Percentiles rank a stretch among this genome's conserved stretches.
Evolutionary conservation across 2,329 filamentous ascomycete species (phyloP).

Genomic region (Botrytis pseudocinerea): DNA sequence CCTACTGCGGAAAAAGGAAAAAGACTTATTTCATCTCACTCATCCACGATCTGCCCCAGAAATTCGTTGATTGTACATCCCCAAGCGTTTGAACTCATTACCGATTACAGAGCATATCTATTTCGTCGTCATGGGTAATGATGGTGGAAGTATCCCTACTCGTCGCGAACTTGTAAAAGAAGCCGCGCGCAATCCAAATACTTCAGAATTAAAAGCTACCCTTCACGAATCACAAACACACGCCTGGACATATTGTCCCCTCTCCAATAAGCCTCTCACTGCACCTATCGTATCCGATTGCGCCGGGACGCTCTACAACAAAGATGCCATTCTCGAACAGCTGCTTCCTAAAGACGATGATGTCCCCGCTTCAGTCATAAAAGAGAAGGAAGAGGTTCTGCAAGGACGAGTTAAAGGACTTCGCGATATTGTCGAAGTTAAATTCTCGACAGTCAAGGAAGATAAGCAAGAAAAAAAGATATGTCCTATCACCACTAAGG

Average conservation of each 20-base stretch:
- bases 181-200: conserved; percentile 77
- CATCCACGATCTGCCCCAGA: neutral
- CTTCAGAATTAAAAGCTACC: conserved; percentile 85
- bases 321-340: conserved; percentile 79
- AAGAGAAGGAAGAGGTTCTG: conserved; percentile 62
- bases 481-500: conserved; percentile 86
- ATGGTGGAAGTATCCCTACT: conserved; percentile 94
- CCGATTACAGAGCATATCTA: neutral
- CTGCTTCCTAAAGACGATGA: conserved; percentile 57
- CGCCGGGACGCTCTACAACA: conserved; percentile 86
- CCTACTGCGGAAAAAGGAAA: neutral
- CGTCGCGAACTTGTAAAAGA: conserved; percentile 95
- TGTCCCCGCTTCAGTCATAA: conserved; percentile 43
- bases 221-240: conserved; percentile 83
- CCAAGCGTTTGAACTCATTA: neutral
- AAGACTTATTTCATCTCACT: neutral
- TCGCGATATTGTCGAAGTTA: conserved; percentile 83
- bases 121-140: conserved; percentile 76
- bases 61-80: neutral
- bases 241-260: conserved; percentile 81
- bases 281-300: conserved; percentile 77
- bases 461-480: conserved; percentile 62
- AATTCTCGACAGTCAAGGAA: conserved; percentile 58
- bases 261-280: conserved; percentile 74
- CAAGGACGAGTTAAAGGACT: conserved; percentile 70